These are phyloP conservation scores for Syzygium oleosum DNA, from an alignment of 345 rosid genomes.

Conservation along the genomic window DNA sequence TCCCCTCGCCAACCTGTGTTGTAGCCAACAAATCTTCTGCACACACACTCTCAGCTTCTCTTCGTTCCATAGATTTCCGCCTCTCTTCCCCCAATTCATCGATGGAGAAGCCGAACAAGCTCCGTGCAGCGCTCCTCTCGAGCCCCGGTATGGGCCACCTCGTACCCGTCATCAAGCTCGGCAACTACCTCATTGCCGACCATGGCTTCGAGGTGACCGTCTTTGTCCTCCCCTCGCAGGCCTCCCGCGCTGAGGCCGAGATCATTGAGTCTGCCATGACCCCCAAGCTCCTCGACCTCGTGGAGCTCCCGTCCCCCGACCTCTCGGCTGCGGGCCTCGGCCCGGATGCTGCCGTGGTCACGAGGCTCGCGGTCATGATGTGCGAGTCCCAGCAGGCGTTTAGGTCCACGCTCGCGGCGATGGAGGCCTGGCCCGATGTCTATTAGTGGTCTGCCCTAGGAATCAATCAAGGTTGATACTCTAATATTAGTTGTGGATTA, in stretches of 20 bases:
- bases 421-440: constrained; percentile 26
- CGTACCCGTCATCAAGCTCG: constrained; percentile 46
- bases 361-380: constrained; percentile 23
- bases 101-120: constrained; percentile 2
- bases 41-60: background rate
- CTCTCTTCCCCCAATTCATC: background rate
- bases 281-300: constrained; percentile 11
- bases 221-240: constrained; percentile 10
- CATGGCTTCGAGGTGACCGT: constrained; percentile 29
- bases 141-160: constrained; percentile 61
- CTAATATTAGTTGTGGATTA: no score
- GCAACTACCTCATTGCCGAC: constrained; percentile 24
- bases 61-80: background rate
- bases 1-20: background rate
- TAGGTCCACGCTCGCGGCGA: constrained; percentile 15
- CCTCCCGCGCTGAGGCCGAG: constrained; percentile 19
- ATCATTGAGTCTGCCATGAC: constrained; percentile 8
- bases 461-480: no score
- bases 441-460: no score
- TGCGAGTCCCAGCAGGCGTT: constrained; percentile 19
- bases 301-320: constrained; percentile 22
- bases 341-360: constrained; percentile 13
- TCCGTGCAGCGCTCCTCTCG: constrained; percentile 31
- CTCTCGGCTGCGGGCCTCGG: constrained; percentile 13
- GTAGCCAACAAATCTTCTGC: background rate